Evolutionary conservation across 768 basidiomycete species (phyloP), one percentile per base, ranked within the genome.

Genomic region (Suillus occidentalis): DNA sequence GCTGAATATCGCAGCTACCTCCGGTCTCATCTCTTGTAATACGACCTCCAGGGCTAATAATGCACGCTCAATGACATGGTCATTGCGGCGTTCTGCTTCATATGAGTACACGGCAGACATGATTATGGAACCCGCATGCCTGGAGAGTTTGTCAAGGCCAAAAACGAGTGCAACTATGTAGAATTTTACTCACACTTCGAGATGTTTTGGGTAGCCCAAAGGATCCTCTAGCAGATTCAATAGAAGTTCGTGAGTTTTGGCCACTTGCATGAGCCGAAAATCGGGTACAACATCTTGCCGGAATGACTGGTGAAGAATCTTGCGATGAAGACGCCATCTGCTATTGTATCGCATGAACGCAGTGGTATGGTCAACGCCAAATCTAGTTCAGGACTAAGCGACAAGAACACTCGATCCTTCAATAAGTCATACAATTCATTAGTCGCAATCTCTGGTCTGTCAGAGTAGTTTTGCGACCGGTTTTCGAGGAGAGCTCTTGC

Each of bases 291-390:
- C 60, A 28, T 67, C 65, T 12, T 34, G 22, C 22, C 64, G 66
- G 55, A 70, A 64, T 25, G 62, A 40, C 28, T 70, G 67, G 20
- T 64, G 63, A 39, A 68, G 47, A 9, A 68, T 56, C 31, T 55
- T 65, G 37, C 70, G 69, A 34, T 70, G 69, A 31, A 64, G 47
- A 16, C 67, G 69, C 69, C 69, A 71, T 25, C 39, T 42, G 37
- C 62, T 52, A 43, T 65, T 65, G 42, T 71, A 71, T 25, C 63
- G 63, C 67, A 71, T 53, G 22, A 68, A 45, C 4, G 56, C 60
- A 7, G 62, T 64, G 31, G 43, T 63, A 49, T 56, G 65, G 53
- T 61, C 45, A n/a, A 62, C 47, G 20, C 63, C 66, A 49, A 69
- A 62, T 34, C 64, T 65, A 42, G 7, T 63, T 43, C 34, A n/a